Percentiles rank a stretch among this genome's conserved stretches.
Evolutionary conservation across 1,284 basidiomycete genomes (phyloP).

Genomic region (Marasmius oreades): DNA sequence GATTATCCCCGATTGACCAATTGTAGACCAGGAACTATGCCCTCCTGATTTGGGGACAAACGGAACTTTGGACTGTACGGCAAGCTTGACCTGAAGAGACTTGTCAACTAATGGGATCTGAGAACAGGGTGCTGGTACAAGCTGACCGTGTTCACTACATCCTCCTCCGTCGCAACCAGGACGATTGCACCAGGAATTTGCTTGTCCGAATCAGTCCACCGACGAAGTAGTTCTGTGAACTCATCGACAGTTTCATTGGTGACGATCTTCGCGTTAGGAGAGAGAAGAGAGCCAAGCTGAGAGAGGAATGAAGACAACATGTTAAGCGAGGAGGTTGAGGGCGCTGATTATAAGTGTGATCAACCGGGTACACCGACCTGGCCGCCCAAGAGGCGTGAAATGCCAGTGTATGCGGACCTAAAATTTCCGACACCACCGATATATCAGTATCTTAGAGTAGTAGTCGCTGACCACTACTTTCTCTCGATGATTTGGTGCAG

Average conservation of each 20-base stretch:
- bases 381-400: too few relatives aligned
- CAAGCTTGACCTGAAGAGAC: constrained; percentile 4
- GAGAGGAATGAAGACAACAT: constrained; percentile 3
- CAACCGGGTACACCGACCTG: too few relatives aligned
- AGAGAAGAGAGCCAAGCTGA: constrained; percentile 1
- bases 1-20: constrained; percentile 3
- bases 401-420: too few relatives aligned
- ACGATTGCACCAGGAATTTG: constrained; percentile 9
- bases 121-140: not conserved
- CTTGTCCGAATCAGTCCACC: constrained; percentile 10
- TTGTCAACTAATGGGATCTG: not conserved
- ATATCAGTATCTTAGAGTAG: too few relatives aligned
- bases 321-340: not conserved
- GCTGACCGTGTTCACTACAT: constrained; percentile 7
- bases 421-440: too few relatives aligned
- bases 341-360: too few relatives aligned
- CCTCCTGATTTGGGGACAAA: constrained; percentile 11
- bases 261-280: not conserved
- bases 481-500: too few relatives aligned
- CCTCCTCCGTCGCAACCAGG: constrained; percentile 8
- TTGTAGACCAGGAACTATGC: constrained; percentile 9
- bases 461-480: too few relatives aligned
- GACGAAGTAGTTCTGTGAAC: constrained; percentile 1
- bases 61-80: constrained; percentile 1
- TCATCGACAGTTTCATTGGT: constrained; percentile 2